Percentiles rank a stretch among this genome's conserved stretches.
Evolutionary conservation across 108 stramenopile genomes (phyloP).

Genomic region (Thalassiosira profunda): DNA sequence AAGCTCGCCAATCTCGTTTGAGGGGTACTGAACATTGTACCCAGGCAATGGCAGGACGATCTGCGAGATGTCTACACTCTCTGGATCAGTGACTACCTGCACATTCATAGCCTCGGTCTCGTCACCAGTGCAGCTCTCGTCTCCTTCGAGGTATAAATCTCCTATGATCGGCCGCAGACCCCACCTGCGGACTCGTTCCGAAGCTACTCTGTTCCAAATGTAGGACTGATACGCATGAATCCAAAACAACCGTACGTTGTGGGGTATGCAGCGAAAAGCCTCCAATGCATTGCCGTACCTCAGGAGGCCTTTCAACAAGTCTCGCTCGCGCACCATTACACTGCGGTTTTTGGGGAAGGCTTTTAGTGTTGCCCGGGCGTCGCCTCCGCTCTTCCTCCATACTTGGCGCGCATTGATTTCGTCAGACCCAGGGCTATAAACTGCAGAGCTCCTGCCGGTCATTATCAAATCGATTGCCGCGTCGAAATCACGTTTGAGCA

Average conservation of each 20-base stretch:
- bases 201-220: slow-evolving; percentile 41
- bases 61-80: slow-evolving; percentile 42
- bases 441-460: slow-evolving; percentile 56
- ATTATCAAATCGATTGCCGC: slow-evolving; percentile 78
- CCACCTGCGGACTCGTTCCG: slow-evolving; percentile 51
- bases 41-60: slow-evolving; percentile 86
- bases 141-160: slow-evolving; percentile 60
- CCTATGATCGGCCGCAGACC: slow-evolving; percentile 61
- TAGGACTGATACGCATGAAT: slow-evolving; percentile 65
- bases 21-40: slow-evolving; percentile 64
- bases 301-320: slow-evolving; percentile 72
- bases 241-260: slow-evolving; percentile 72
- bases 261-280: slow-evolving; percentile 66
- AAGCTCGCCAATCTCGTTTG: slow-evolving; percentile 66
- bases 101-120: slow-evolving; percentile 12
- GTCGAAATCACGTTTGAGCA: slow-evolving; percentile 66
- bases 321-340: slow-evolving; percentile 71
- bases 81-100: slow-evolving; percentile 20
- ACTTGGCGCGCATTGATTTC: slow-evolving; percentile 56
- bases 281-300: slow-evolving; percentile 67
- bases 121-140: slow-evolving; percentile 10
- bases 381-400: slow-evolving; percentile 61
- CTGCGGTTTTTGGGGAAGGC: slow-evolving; percentile 57
- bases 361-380: slow-evolving; percentile 61
- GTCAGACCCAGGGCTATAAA: slow-evolving; percentile 37